Base-by-base conservation (phyloP, 2,329 filamentous ascomycete species). In the Dothidotthia symphoricarpi region DNA sequence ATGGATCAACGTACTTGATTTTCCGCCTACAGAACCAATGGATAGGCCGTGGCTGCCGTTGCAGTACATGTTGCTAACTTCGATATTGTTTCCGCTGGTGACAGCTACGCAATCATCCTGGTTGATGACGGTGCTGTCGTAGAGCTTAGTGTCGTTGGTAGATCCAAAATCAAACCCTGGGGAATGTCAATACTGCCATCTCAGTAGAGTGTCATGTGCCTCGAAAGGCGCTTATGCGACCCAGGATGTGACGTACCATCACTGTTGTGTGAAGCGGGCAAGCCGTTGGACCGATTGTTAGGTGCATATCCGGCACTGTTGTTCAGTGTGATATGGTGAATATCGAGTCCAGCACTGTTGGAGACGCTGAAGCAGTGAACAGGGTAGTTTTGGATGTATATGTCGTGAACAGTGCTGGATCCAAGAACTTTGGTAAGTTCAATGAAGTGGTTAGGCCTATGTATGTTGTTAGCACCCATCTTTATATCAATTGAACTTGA, bases 71-170 rank as follows among this genome's bases (percentile, higher is more conserved):
- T 67, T 67, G 12, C 35, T 41, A 22, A 60, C 50, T 2, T 35
- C 34, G 28, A 63, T 54, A 28, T 55, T 47, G 16, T 66, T 70
- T 31, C 76, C 76, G 3, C 73, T 76, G 58, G 77, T 80, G 40
- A 80, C 62, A 6, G 76, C 77, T 2, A 80, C 59, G 45, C 76
- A 80, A 51, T 80, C 77, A 43, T 80, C 76, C 57, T 80, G 77
- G 62, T 79, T 79, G 46, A 72, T 64, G n/a, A 79, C 69, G 11
- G 55, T 65, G 11, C 73, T 73, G 16, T 69, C 67, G 27, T 61
- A 60, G 47, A 80, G 32, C 3, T 22, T 34, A 16, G 46, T 41
- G 34, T 51, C 74, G 22, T 63, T 70, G 24, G 63, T 71, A n/a
- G 55, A 61, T 19, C 72, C 69, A 30, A 81, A 67, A 31, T 79